Evolutionary conservation across 106 monocot genomes (phyloP), one percentile per base, ranked within the genome.

Genomic region (Apostasia shenzhenica): DNA sequence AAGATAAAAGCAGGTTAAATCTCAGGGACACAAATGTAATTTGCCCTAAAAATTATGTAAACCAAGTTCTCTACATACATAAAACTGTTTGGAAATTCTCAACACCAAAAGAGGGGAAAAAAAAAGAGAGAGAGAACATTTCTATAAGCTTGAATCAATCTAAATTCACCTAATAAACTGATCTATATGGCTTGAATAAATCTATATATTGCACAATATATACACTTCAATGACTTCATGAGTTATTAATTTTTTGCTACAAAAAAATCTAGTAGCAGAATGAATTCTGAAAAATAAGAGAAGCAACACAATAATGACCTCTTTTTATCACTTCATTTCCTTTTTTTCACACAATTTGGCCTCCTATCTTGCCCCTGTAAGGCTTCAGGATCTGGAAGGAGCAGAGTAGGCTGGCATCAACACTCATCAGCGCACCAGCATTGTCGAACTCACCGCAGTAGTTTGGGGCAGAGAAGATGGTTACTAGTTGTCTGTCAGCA

Each of bases 351-450:
- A 26, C 57, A 2, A 57, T 57, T 14, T 57, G 66, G 45, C 47
- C 61, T 54, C 54, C 62, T 46, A 41, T 41, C 70, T 74, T 69
- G 9, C 72, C 76, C 60, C 76, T 79, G 67, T 79, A 76, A 47
- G 80, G 84, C 47, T 84, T 84, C 26, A 84, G 80, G 62, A 84
- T 84, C 48, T 84, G 84, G 51, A 84, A 84, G 1, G 84, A 84
- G 61, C 84, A 84, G 8, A 84, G 84, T 4, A 84, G 70, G 59
- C 84, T 79, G 0, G 72, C 76, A 47, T 84, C 84, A 0, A 84
- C 80, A 46, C 73, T 72, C 84, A 84, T 84, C 50, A 84, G 80
- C 10, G 84, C 76, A 40, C 84, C 84, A 1, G 83, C 83, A 69
- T 83, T 83, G 59, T 83, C 70, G 51, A 26, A 26, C 26, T 26